Conservation (phyloP, 2,329 filamentous ascomycete species). For the Penicillium paneum region DNA sequence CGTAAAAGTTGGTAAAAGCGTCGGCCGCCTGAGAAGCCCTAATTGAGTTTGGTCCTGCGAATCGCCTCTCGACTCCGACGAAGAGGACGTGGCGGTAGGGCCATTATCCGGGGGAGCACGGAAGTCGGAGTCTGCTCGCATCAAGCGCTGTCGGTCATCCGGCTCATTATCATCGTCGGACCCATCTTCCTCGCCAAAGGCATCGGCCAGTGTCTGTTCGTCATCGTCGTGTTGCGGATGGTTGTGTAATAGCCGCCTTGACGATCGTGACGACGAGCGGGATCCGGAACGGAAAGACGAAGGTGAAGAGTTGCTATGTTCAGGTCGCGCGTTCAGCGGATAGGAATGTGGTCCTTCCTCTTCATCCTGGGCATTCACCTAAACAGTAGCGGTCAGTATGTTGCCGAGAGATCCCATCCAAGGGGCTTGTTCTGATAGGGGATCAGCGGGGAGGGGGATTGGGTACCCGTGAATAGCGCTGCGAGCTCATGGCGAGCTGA, state of each 20-base stretch:
- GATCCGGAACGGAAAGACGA: conserved; percentile 92
- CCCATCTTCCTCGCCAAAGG: conserved; percentile 80
- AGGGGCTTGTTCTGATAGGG: conserved; percentile 10
- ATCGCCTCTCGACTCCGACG: conserved; percentile 24
- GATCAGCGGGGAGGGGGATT: conserved; percentile 20
- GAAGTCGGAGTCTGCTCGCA: conserved; percentile 59
- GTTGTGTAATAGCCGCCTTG: conserved; percentile 52
- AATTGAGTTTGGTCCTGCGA: conserved; percentile 19
- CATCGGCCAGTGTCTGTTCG: conserved; percentile 82
- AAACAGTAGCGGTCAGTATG: conserved; percentile 10
- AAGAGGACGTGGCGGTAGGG: conserved; percentile 23
- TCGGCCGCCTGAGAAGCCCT: conserved; percentile 48
- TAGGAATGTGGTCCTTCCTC: conserved; percentile 37
- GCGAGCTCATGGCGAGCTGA: conserved; percentile 49
- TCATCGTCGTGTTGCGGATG: conserved; percentile 56
- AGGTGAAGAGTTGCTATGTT: conserved; percentile 42
- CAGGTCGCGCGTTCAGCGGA: conserved; percentile 28
- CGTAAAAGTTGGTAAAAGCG: conserved; percentile 54
- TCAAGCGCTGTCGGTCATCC: conserved; percentile 82
- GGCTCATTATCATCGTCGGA: conserved; percentile 65
- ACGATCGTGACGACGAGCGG: conserved; percentile 65
- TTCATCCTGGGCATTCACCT: conserved; percentile 47
- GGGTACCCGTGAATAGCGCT: conserved; percentile 49
- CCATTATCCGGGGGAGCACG: conserved; percentile 31
- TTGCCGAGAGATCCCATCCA: conserved; percentile 13